Conservation (phyloP, 495 filamentous ascomycete species). For the Trichoderma asperelloides region DNA sequence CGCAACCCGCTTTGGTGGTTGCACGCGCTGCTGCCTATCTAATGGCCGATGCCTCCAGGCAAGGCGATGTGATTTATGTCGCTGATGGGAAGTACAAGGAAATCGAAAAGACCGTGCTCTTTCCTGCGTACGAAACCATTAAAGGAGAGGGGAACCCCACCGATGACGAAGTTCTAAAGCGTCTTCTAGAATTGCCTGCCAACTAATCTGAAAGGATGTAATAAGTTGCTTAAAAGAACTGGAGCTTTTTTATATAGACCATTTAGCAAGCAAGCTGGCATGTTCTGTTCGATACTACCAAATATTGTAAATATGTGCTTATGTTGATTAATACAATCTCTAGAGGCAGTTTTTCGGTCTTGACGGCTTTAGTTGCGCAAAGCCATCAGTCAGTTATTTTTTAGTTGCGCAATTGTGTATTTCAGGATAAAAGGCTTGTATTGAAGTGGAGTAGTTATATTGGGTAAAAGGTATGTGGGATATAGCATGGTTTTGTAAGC, state of each 20-base stretch:
- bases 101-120: constrained; percentile 25
- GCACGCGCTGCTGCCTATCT: constrained; percentile 30
- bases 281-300: not conserved
- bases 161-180: not conserved
- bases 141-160: constrained; percentile 5
- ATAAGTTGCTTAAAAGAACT: not conserved
- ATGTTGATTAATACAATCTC: too few species aligned
- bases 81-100: constrained; percentile 30
- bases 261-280: not conserved
- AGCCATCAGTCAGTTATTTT: too few species aligned
- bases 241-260: not conserved
- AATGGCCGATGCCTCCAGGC: constrained; percentile 24
- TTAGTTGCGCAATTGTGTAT: too few species aligned
- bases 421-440: too few species aligned
- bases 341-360: too few species aligned
- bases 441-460: too few species aligned
- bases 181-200: not conserved
- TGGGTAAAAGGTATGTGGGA: too few species aligned
- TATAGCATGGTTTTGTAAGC: too few species aligned
- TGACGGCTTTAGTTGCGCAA: too few species aligned
- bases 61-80: constrained; percentile 33
- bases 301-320: not conserved
- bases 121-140: constrained; percentile 13
- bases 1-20: constrained; percentile 29
- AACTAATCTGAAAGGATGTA: not conserved